These are phyloP conservation scores for Neurospora discreta DNA, from an alignment of 495 filamentous ascomycete species.

Conservation along the genomic window DNA sequence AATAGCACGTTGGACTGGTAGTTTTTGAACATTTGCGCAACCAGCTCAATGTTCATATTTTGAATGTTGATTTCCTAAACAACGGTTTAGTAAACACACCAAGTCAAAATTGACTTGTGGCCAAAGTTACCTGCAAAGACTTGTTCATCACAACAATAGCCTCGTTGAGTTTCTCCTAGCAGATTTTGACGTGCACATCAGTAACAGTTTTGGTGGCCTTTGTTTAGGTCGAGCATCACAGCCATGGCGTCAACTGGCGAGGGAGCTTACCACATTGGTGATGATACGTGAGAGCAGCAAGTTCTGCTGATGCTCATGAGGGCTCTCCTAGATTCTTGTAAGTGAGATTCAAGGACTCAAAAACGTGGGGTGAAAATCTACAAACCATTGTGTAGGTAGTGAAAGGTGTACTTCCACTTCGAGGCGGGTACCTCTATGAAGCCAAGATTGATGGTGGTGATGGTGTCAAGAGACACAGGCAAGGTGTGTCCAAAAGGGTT, in stretches of 20 bases:
- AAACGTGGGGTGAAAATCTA: not conserved
- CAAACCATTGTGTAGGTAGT: not conserved
- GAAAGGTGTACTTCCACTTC: not conserved
- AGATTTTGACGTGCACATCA: not conserved
- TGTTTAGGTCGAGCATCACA: slow-evolving; percentile 5
- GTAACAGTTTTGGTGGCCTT: not conserved
- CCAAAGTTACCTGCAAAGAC: slow-evolving; percentile 58
- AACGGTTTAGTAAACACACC: not conserved
- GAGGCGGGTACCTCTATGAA: no score
- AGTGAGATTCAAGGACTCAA: not conserved
- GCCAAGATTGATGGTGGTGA: not conserved
- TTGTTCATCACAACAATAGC: slow-evolving; percentile 86
- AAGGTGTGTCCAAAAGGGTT: not conserved
- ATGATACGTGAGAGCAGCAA: slow-evolving; percentile 89
- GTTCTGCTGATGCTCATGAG: slow-evolving; percentile 95
- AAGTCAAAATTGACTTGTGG: not conserved
- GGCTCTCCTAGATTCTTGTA: slow-evolving; percentile 59
- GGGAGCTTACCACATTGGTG: slow-evolving; percentile 75
- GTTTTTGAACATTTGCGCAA: slow-evolving; percentile 99
- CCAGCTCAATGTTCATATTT: slow-evolving; percentile 96
- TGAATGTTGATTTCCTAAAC: slow-evolving; percentile 91
- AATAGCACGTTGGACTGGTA: slow-evolving; percentile 97
- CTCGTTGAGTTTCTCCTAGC: slow-evolving; percentile 94
- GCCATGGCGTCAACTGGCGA: not conserved
- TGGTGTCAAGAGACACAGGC: not conserved